A percentile compares a stretch with the other conserved stretches of the same genome.
phyloP scores from a whole-genome alignment of 331 rosid genomes.

The Pyrus hybrid region DNA sequence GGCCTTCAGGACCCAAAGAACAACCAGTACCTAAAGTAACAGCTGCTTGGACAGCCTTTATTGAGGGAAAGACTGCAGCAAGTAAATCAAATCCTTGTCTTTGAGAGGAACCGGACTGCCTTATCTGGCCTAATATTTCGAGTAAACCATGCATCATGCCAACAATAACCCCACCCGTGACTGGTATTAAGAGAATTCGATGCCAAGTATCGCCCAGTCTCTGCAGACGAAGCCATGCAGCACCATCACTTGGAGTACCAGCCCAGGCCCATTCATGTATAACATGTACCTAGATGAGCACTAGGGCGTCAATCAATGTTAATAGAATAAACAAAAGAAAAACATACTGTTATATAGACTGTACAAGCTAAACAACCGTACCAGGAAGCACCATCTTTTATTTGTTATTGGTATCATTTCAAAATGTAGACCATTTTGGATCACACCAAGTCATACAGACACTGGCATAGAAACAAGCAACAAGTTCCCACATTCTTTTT shows the following conservation, averaged over 20 bases:
- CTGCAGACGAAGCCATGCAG: constrained; percentile 93
- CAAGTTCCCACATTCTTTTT: neutral
- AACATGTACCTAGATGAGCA: constrained; percentile 58
- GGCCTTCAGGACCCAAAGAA: constrained; percentile 97
- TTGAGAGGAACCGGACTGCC: constrained; percentile 58
- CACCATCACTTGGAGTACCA: constrained; percentile 91
- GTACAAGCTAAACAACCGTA: neutral
- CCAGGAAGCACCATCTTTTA: neutral
- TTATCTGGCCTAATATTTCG: constrained; percentile 73
- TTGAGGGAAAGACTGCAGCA: constrained; percentile 64
- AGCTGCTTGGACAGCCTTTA: constrained; percentile 93
- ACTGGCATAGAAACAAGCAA: neutral
- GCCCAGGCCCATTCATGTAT: constrained; percentile 97
- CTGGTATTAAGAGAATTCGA: constrained; percentile 79
- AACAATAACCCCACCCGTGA: constrained; percentile 82
- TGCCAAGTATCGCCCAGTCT: constrained; percentile 89
- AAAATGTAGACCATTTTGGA: neutral
- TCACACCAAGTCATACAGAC: neutral
- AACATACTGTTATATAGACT: neutral
- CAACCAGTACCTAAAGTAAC: constrained; percentile 87
- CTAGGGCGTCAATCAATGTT: constrained; percentile 9
- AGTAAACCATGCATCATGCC: constrained; percentile 95
- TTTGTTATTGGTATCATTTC: neutral
- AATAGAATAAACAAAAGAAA: too few species aligned
- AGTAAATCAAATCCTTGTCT: constrained; percentile 75